Evolutionary conservation across 2,329 filamentous ascomycete genomes (phyloP).

Genomic region (Colletotrichum brevisporum): DNA sequence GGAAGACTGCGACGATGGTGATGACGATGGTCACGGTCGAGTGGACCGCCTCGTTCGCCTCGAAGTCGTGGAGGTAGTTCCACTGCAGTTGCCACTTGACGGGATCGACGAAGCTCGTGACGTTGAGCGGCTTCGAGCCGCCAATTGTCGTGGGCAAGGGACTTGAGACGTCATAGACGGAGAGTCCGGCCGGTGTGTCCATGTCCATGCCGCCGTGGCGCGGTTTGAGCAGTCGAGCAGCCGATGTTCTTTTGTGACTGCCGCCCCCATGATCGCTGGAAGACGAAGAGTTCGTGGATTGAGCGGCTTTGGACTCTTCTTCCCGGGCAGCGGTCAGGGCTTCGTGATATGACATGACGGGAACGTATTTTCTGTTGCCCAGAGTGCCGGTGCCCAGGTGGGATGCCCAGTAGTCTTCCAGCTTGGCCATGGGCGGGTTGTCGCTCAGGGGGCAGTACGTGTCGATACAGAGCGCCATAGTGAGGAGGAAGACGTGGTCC

Average conservation of each 20-base stretch:
- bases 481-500: slow-evolving; percentile 46
- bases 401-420: slow-evolving; percentile 26
- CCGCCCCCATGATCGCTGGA: not conserved
- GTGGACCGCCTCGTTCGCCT: slow-evolving; percentile 57
- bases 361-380: slow-evolving; percentile 35
- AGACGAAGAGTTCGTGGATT: slow-evolving; percentile 17
- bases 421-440: not conserved
- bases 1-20: slow-evolving; percentile 47
- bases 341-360: slow-evolving; percentile 29
- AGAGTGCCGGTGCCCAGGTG: slow-evolving; percentile 25
- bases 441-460: slow-evolving; percentile 42
- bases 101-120: slow-evolving; percentile 8
- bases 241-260: not conserved
- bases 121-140: slow-evolving; percentile 38
- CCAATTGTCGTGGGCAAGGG: slow-evolving; percentile 46
- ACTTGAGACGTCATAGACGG: slow-evolving; percentile 47
- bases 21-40: slow-evolving; percentile 43
- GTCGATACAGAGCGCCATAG: slow-evolving; percentile 47
- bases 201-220: slow-evolving; percentile 37
- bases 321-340: slow-evolving; percentile 35
- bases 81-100: slow-evolving; percentile 53
- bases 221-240: slow-evolving; percentile 15
- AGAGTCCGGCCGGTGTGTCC: slow-evolving; percentile 14
- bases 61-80: slow-evolving; percentile 66
- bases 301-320: slow-evolving; percentile 41